Evolutionary conservation across 2,329 filamentous ascomycete genomes (phyloP), one percentile per base, ranked within the genome.

Genomic region (Arthrobotrys sinensis): DNA sequence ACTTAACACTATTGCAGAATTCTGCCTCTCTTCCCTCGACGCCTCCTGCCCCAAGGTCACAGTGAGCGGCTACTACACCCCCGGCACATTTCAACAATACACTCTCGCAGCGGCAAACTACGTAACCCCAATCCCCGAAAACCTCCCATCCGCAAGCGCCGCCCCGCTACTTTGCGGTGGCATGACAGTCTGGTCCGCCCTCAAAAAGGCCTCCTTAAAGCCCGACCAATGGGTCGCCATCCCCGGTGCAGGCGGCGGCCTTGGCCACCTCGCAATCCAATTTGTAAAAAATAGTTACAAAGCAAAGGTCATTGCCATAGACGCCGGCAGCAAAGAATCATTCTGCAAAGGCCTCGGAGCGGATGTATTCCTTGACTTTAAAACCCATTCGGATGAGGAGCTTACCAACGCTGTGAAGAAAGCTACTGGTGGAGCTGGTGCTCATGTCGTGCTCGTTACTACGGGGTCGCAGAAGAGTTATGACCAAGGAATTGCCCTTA

Each of bases 91-190:
- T 32, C 81, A 82, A 19, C 75, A 67, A 32, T 75, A 72, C 38
- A 50, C 53, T 21, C 65, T 60, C 1, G 63, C 64, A 32, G 64
- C 68, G 7, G 68, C 46, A 36, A 69, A 70, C 40, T 80, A 75
- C 14, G 67, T 75, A 7, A 86, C 85, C 0, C 84, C 86, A 19
- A 89, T 90, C 70, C 89, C 88, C 0, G 87, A 89, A 38, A 87
- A 86, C 0, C 86, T 90, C 0, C 82, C 84, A 0, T 88, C 89
- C 76, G 86, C 87, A 77, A 80, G 88, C n/a, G 89, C 88, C 1
- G 89, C 86, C 0, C 89, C 89, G 0, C 86, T 90, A 73, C 89
- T 90, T 88, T 90, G 89, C 83, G 86, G 85, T 50, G 88, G 87
- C 0, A 87, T 86, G 5, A 90, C 89, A 0, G 88, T 90, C 77